Evolutionary conservation across 2,329 filamentous ascomycete genomes (phyloP), one percentile per base, ranked within the genome.

Genomic region (Aspergillus alliaceus): DNA sequence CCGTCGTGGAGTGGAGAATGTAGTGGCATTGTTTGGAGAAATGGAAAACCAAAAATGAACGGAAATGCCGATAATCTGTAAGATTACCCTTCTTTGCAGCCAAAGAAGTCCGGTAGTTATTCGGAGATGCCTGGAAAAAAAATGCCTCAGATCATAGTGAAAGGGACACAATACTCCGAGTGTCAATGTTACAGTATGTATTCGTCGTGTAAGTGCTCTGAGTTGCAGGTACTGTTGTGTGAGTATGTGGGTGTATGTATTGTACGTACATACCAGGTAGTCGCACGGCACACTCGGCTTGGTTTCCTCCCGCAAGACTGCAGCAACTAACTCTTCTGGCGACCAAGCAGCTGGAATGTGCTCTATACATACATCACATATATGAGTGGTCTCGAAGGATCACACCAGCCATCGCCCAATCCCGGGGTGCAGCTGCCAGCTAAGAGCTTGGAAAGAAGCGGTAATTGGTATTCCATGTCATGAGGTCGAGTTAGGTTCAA

Each of bases 291-390:
- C 49, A 18, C 37, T 53, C 51, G 51, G 51, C 51, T 34, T 44
- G 31, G 18, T 53, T 53, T 47, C 51, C 40, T 53, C 15, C 9
- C 27, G 29, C 27, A 32, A 37, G 51, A 7, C 51, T 53, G 51
- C 51, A 46, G 39, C 39, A 53, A 44, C 20, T 53, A 44, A 53
- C 27, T 46, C 25, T 27, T n/a, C 20, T 46, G 8, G 22, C 42
- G 25, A 46, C 15, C 42, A 46, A 18, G 42, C 7, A 31, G 44
- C 44, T 31, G 27, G 42, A 29, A 47, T 47, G 42, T 47, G 15
- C n/a, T 37, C 37, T 40, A 48, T 32, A n/a, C 25, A 32, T 15
- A 20, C 11, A 18, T 31, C 31, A 14, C 25, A 31, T 47, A 18
- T 37, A 20, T 31, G 44, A 8, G 27, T 47, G n/a, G 27, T 32